Base-by-base conservation (phyloP, 2,329 filamentous ascomycete genomes). In the Aspergillus sp. region DNA sequence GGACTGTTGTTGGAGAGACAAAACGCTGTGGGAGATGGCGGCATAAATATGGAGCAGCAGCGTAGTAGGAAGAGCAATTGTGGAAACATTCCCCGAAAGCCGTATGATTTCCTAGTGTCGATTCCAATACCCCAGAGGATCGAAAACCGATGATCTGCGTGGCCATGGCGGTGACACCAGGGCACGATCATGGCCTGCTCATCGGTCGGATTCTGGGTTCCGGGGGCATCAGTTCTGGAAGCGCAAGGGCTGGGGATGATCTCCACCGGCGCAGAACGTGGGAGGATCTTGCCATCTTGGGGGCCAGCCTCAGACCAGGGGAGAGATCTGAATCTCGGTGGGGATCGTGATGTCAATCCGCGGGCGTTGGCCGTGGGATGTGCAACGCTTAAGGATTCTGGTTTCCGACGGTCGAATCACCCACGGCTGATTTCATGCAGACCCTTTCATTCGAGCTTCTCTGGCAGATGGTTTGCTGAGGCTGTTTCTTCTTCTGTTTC, bases 141-240 rank as follows among this genome's bases (percentile, higher is more conserved):
- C 31, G 54, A 60, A 39, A 14, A 32, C 51, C 45, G 45, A 47
- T 47, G 45, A 47, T 47, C 45, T 47, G 18, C 20, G 10, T 47
- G 18, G 9, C 11, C 45, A 47, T 47, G 45, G 18, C 45, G 50
- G 55, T 54, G 55, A 29, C 55, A 31, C 24, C 50, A 45, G 47
- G 14, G 24, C 31, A 45, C 45, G 26, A 22, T 51, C 42, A 20
- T 56, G 39, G 46, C 39, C 47, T 57, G 22, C n/a, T 45, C 45
- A 47, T 32, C 57, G 55, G 29, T 57, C 71, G 72, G 72, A 73
- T 73, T 69, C 67, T 59, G 63, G 70, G 67, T 72, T 74, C 71
- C 72, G 72, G 56, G 36, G 26, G 4, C 16, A 49, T 52, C 55
- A 53, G 56, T 20, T 24, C 45, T 47, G 9, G 45, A 47, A 47